Percentiles rank a stretch among this genome's conserved stretches.
phyloP scores from a whole-genome alignment of 2,329 filamentous ascomycete species.

The Diaporthe batatas region DNA sequence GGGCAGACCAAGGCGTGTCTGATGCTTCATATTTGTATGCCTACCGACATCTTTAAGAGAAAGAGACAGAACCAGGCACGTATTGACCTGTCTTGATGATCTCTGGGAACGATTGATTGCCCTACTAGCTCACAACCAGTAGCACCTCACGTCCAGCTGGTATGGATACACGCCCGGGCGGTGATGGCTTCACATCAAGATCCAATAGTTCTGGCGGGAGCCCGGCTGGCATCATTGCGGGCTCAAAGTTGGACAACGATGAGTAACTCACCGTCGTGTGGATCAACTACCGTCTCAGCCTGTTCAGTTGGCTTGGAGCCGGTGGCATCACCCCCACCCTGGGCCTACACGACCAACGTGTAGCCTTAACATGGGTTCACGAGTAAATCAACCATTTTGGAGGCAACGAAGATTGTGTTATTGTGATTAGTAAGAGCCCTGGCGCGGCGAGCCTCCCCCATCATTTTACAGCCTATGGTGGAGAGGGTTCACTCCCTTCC shows the following conservation, averaged over 20 bases:
- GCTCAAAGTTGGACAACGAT: slow-evolving; percentile 37
- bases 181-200: slow-evolving; percentile 60
- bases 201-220: slow-evolving; percentile 52
- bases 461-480: slow-evolving; percentile 61
- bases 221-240: slow-evolving; percentile 38
- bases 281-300: slow-evolving; percentile 63
- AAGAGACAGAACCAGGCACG: slow-evolving; percentile 31
- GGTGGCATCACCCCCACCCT: slow-evolving; percentile 55
- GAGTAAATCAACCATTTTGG: slow-evolving; percentile 56
- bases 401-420: slow-evolving; percentile 58
- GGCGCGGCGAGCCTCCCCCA: slow-evolving; percentile 64
- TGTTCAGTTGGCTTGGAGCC: slow-evolving; percentile 62
- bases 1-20: slow-evolving; percentile 61
- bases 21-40: slow-evolving; percentile 64
- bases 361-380: slow-evolving; percentile 59
- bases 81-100: not conserved
- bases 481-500: slow-evolving; percentile 59
- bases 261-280: slow-evolving; percentile 60
- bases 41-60: slow-evolving; percentile 50
- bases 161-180: slow-evolving; percentile 56
- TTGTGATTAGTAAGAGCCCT: slow-evolving; percentile 59
- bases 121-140: slow-evolving; percentile 52
- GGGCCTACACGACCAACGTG: slow-evolving; percentile 54
- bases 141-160: slow-evolving; percentile 55
- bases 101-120: slow-evolving; percentile 35